phyloP scores from a whole-genome alignment of 1,139 yeast genomes.

The Protomyces gravidus region DNA sequence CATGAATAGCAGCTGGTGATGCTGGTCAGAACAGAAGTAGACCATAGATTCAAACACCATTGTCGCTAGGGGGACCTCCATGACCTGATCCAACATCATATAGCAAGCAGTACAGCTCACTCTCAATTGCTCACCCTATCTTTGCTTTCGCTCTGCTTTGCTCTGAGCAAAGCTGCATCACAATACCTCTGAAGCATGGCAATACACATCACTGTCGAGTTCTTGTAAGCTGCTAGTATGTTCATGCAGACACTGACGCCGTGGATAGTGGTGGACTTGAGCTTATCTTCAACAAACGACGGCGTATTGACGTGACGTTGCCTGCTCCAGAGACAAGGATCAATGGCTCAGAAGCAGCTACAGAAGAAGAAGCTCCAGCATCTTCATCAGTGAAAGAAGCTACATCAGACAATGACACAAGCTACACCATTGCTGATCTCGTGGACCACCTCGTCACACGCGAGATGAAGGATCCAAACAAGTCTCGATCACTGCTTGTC shows the following conservation, averaged over 20 bases:
- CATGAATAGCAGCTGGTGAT: too few species aligned
- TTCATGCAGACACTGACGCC: neutral
- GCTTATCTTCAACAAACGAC: conserved; percentile 18
- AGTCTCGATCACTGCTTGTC: conserved; percentile 36
- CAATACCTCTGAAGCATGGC: too few species aligned
- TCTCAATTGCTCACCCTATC: too few species aligned
- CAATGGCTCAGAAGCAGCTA: neutral
- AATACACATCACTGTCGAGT: neutral
- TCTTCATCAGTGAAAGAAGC: neutral
- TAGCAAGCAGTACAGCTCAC: too few species aligned
- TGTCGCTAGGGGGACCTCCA: too few species aligned
- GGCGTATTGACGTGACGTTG: neutral
- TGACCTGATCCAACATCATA: too few species aligned
- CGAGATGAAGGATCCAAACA: conserved; percentile 37
- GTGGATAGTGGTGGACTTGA: conserved; percentile 12
- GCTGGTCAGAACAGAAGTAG: too few species aligned
- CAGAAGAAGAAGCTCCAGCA: neutral
- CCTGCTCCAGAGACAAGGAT: neutral
- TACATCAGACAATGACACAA: neutral
- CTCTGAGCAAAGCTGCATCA: too few species aligned
- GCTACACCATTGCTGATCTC: neutral
- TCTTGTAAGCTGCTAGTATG: neutral
- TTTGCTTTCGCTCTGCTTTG: too few species aligned
- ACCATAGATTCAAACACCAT: too few species aligned
- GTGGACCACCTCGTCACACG: neutral